Conservation (phyloP, 176 grass and related monocot species). For the Triticum aestivum region IWGSC_CS_RefSeq_v2.1 NC_057810.1:195381375-195381874, state of each 20-base stretch:
- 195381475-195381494: slow-evolving; percentile 83
- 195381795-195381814: slow-evolving; percentile 94
- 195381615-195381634: slow-evolving; percentile 96
- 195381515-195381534: slow-evolving; percentile 97
- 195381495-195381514: slow-evolving; percentile 97
- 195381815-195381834: slow-evolving; percentile 82
- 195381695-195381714: slow-evolving; percentile 95
- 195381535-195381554: slow-evolving; percentile 82
- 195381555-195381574: slow-evolving; percentile 61
- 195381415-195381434: slow-evolving; percentile 72
- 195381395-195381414: slow-evolving; percentile 93
- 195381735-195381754: slow-evolving; percentile 68
- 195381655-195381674: slow-evolving; percentile 93
- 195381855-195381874: slow-evolving; percentile 70
- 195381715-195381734: slow-evolving; percentile 92
- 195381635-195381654: slow-evolving; percentile 75
- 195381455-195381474: slow-evolving; percentile 81
- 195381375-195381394: slow-evolving; percentile 84
- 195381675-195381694: slow-evolving; percentile 93
- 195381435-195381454: slow-evolving; percentile 76
- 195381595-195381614: slow-evolving; percentile 87
- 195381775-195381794: slow-evolving; percentile 49
- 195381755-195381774: slow-evolving; percentile 80
- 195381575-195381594: slow-evolving; percentile 61
- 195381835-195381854: slow-evolving; percentile 75